phyloP scores from a whole-genome alignment of 768 basidiomycete species.

The Gloeostereum incarnatum region DNA sequence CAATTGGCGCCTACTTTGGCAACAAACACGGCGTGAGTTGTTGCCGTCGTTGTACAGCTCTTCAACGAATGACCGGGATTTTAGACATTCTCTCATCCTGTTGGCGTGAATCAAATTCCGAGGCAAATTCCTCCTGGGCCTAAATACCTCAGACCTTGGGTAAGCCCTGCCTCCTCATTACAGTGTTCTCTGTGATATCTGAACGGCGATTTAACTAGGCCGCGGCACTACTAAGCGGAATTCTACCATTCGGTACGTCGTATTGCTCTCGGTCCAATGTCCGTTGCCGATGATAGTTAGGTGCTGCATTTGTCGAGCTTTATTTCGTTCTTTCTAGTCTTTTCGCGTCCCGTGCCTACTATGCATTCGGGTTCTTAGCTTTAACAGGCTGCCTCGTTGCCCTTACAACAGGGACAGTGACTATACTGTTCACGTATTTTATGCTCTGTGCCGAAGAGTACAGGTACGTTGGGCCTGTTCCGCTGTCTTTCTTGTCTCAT shows the following conservation, averaged over 20 bases:
- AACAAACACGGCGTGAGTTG: constrained; percentile 72
- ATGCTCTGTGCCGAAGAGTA: constrained; percentile 92
- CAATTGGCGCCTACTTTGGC: constrained; percentile 81
- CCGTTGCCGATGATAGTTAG: constrained; percentile 20
- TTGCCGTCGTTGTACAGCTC: neutral
- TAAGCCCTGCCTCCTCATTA: constrained; percentile 18
- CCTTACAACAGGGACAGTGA: constrained; percentile 85
- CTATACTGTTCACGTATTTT: constrained; percentile 87
- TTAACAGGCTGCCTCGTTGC: constrained; percentile 77
- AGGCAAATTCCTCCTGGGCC: constrained; percentile 90
- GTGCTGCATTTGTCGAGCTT: constrained; percentile 91
- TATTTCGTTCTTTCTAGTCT: constrained; percentile 88
- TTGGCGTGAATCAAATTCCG: constrained; percentile 87
- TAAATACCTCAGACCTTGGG: constrained; percentile 78
- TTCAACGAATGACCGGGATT: constrained; percentile 3
- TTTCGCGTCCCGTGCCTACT: constrained; percentile 88
- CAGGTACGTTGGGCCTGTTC: constrained; percentile 35
- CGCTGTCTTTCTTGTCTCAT: neutral
- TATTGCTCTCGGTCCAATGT: neutral
- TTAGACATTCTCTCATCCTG: constrained; percentile 71
- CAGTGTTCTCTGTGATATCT: constrained; percentile 7
- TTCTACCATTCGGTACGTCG: constrained; percentile 76
- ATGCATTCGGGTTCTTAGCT: constrained; percentile 93
- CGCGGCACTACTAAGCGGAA: constrained; percentile 75
- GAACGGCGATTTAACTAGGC: too few species aligned